phyloP scores from a whole-genome alignment of 116 monocot species.

The Zostera marina region DNA sequence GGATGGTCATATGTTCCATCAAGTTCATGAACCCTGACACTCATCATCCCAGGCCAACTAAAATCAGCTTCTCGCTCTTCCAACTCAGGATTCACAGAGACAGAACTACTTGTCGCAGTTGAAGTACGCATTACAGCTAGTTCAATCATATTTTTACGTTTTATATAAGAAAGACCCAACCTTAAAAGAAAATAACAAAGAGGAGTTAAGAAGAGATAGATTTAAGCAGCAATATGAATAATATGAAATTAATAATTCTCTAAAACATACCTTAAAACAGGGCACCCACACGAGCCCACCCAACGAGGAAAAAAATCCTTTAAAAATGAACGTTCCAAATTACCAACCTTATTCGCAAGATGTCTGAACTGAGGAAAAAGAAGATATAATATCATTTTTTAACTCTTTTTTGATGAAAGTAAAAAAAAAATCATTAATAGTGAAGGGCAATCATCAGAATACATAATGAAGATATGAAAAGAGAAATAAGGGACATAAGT shows the following conservation, averaged over 20 bases:
- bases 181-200: constrained; percentile 19
- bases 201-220: not conserved
- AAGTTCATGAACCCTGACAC: constrained; percentile 88
- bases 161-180: constrained; percentile 84
- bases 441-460: no score
- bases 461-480: no score
- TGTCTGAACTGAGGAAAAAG: constrained; percentile 62
- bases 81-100: constrained; percentile 11
- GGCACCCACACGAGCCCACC: constrained; percentile 90
- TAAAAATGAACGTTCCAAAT: constrained; percentile 87
- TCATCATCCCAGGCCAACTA: constrained; percentile 99
- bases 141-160: constrained; percentile 83
- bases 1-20: constrained; percentile 96
- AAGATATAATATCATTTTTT: not conserved
- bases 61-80: constrained; percentile 44
- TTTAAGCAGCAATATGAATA: not conserved
- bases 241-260: not conserved
- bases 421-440: no score
- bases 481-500: no score
- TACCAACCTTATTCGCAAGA: constrained; percentile 82
- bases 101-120: constrained; percentile 30
- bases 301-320: constrained; percentile 97
- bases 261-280: constrained; percentile 50
- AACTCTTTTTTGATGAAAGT: no score
- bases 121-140: constrained; percentile 67